These are phyloP conservation scores for Myochromella boudieri DNA, from an alignment of 768 basidiomycete species.

Conservation along the genomic window DNA sequence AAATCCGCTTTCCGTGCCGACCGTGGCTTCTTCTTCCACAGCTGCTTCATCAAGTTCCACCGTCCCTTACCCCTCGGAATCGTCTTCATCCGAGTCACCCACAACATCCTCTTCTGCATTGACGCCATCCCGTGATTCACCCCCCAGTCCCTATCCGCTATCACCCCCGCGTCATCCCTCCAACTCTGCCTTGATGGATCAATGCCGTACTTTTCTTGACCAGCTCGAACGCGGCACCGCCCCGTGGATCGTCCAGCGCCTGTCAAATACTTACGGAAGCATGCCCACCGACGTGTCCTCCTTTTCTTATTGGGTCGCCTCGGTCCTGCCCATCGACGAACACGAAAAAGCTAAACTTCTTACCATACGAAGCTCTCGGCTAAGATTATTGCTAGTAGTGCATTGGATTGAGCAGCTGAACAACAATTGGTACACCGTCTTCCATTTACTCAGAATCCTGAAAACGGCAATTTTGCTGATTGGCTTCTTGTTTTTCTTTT, in stretches of 20 bases:
- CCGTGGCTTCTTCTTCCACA: slow-evolving; percentile 9
- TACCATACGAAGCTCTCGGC: slow-evolving; percentile 73
- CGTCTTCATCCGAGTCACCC: slow-evolving; percentile 5
- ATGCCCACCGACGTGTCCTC: slow-evolving; percentile 71
- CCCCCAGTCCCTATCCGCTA: slow-evolving; percentile 13
- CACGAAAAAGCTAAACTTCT: slow-evolving; percentile 85
- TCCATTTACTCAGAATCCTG: slow-evolving; percentile 17
- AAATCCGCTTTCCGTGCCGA: slow-evolving; percentile 18
- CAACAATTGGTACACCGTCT: slow-evolving; percentile 47
- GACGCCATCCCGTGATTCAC: neutral
- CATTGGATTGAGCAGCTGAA: slow-evolving; percentile 87
- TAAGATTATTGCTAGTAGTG: slow-evolving; percentile 82
- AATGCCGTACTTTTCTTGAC: slow-evolving; percentile 43
- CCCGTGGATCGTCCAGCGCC: slow-evolving; percentile 91
- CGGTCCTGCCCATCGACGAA: slow-evolving; percentile 89
- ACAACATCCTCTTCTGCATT: slow-evolving; percentile 4
- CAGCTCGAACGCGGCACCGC: slow-evolving; percentile 64
- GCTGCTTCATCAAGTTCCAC: slow-evolving; percentile 11
- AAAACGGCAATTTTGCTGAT: slow-evolving; percentile 27
- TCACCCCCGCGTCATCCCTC: slow-evolving; percentile 25
- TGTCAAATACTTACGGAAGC: slow-evolving; percentile 75
- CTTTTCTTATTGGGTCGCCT: slow-evolving; percentile 90
- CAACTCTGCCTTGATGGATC: slow-evolving; percentile 53
- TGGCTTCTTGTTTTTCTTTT: slow-evolving; percentile 28
- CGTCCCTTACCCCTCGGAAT: slow-evolving; percentile 3